phyloP scores from a whole-genome alignment of 2,329 filamentous ascomycete species.

The Dendrostoma leiphaemia region DNA sequence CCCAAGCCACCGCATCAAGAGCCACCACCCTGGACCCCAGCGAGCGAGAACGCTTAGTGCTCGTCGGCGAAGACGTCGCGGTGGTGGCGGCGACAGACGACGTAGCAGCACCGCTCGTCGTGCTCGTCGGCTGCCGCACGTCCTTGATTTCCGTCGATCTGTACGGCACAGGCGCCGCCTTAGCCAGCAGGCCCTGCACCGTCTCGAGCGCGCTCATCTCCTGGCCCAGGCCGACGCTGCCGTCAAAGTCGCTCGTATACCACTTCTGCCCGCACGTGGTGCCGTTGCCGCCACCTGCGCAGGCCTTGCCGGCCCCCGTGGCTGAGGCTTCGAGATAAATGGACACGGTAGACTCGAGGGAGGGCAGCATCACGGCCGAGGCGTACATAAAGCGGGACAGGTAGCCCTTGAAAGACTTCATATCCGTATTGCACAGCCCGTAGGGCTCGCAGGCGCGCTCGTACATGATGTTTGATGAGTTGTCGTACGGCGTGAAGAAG shows the following conservation, averaged over 20 bases:
- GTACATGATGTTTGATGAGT: constrained; percentile 59
- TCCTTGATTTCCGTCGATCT: constrained; percentile 46
- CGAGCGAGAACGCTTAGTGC: constrained; percentile 17
- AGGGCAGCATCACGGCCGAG: constrained; percentile 55
- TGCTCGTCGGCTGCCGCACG: constrained; percentile 30
- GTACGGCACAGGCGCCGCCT: constrained; percentile 42
- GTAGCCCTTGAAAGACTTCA: constrained; percentile 68
- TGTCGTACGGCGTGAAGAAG: constrained; percentile 53
- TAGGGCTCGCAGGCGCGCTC: constrained; percentile 64
- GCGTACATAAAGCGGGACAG: constrained; percentile 64
- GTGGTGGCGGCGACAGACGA: constrained; percentile 9
- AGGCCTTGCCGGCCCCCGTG: constrained; percentile 53
- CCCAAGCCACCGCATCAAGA: constrained; percentile 8
- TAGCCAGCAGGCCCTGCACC: constrained; percentile 56
- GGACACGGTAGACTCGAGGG: constrained; percentile 46
- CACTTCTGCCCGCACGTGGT: constrained; percentile 61
- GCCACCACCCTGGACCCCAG: neutral
- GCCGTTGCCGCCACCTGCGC: constrained; percentile 52
- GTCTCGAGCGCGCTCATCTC: constrained; percentile 65
- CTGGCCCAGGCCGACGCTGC: constrained; percentile 55
- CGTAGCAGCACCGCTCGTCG: neutral
- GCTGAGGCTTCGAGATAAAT: constrained; percentile 50
- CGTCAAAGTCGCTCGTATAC: constrained; percentile 58
- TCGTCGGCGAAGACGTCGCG: constrained; percentile 7
- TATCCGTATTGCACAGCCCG: constrained; percentile 58